Percentiles rank a stretch among this genome's conserved stretches.
Conservation (phyloP, 371 early-diverging fungal genomes). For the Gilbertella persicaria region DNA sequence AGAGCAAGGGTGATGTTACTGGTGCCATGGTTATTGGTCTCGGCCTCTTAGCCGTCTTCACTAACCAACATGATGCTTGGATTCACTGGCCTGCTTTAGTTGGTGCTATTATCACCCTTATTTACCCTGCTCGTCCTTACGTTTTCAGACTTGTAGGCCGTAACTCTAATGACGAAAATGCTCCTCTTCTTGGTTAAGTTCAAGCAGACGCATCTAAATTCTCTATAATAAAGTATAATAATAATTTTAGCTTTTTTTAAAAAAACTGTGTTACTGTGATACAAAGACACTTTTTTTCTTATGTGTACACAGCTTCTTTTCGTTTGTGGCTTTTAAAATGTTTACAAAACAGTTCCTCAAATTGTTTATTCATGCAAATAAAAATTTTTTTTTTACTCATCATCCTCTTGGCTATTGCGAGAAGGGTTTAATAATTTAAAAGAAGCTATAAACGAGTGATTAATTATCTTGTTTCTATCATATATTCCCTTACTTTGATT, state of each 20-base stretch:
- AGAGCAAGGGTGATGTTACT: slow-evolving; percentile 64
- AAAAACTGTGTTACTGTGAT: no score
- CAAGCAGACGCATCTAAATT: neutral
- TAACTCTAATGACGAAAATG: slow-evolving; percentile 24
- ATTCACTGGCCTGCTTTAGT: slow-evolving; percentile 57
- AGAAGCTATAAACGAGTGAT: slow-evolving; percentile 1
- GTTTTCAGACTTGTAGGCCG: slow-evolving; percentile 50
- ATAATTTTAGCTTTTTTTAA: no score
- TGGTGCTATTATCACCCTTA: slow-evolving; percentile 51
- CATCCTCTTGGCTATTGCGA: slow-evolving; percentile 12
- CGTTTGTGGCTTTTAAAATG: no score
- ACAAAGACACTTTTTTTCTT: neutral
- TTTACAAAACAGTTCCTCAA: no score
- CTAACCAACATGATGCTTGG: slow-evolving; percentile 45
- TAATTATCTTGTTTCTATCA: neutral
- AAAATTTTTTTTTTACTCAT: slow-evolving; percentile 6
- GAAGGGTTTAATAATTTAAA: slow-evolving; percentile 20
- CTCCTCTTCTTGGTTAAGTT: slow-evolving; percentile 38
- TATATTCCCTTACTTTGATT: slow-evolving; percentile 39
- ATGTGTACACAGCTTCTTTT: neutral
- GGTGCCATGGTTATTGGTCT: slow-evolving; percentile 58
- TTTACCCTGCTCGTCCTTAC: slow-evolving; percentile 58
- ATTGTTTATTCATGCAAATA: neutral
- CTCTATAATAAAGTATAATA: slow-evolving; percentile 1
- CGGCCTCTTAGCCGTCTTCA: slow-evolving; percentile 50